phyloP scores from a whole-genome alignment of 2,329 filamentous ascomycete genomes.

The Fusarium illudens region DNA sequence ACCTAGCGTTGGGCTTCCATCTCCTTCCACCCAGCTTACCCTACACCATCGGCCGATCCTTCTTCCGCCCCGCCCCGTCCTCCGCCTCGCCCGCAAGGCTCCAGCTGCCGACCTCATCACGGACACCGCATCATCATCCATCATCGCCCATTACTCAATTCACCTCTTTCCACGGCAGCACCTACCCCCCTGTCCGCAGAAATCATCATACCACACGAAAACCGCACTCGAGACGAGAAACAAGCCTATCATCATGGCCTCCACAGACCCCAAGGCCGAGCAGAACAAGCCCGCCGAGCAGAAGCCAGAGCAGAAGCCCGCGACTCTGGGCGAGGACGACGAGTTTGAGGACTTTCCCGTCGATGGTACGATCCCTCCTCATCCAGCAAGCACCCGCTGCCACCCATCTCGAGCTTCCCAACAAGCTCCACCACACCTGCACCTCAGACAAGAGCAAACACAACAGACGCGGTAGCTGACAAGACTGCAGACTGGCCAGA shows the following conservation, averaged over 20 bases:
- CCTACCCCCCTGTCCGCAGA: not conserved
- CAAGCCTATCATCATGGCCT: slow-evolving; percentile 28
- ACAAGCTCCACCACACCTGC: not conserved
- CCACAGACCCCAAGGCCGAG: slow-evolving; percentile 40
- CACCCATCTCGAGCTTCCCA: not conserved
- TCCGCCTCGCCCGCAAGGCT: slow-evolving; percentile 29
- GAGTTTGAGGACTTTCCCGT: slow-evolving; percentile 99
- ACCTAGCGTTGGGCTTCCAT: too few species aligned
- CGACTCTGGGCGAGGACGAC: slow-evolving; percentile 92
- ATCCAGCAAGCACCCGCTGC: too few species aligned
- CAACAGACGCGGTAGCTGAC: not conserved
- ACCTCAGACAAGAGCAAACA: not conserved
- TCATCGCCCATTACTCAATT: not conserved
- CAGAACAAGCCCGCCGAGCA: slow-evolving; percentile 39
- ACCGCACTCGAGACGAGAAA: not conserved
- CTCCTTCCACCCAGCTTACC: not conserved
- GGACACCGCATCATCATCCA: slow-evolving; percentile 12
- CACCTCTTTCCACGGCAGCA: not conserved
- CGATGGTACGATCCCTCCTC: slow-evolving; percentile 70
- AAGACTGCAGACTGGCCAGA: slow-evolving; percentile 81
- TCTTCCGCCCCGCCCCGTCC: slow-evolving; percentile 23
- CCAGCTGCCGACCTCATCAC: slow-evolving; percentile 29
- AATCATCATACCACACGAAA: not conserved
- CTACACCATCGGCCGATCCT: slow-evolving; percentile 22
- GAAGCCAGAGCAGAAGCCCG: slow-evolving; percentile 48